These are phyloP conservation scores for Arthrinium phaeospermum DNA, from an alignment of 2,329 filamentous ascomycete genomes.

Conservation along the genomic window DNA sequence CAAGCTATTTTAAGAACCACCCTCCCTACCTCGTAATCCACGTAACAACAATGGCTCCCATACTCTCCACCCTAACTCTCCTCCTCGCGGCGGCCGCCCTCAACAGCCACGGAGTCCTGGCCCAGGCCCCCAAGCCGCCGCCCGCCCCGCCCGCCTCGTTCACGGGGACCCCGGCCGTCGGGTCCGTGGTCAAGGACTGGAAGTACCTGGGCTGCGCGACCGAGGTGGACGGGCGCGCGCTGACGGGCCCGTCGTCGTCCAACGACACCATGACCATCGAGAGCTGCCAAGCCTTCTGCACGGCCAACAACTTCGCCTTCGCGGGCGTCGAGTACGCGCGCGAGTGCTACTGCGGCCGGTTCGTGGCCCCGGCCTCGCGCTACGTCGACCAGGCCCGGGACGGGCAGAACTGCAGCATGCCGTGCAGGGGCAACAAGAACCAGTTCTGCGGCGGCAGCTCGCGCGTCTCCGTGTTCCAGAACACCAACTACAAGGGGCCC, in stretches of 20 bases:
- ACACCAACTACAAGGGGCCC: slow-evolving; percentile 25
- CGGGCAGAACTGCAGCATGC: slow-evolving; percentile 27
- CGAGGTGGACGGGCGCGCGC: slow-evolving; percentile 27
- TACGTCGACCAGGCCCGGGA: slow-evolving; percentile 7
- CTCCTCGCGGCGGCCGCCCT: neutral
- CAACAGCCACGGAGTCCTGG: neutral
- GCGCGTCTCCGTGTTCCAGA: slow-evolving; percentile 29
- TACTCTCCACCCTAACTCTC: neutral
- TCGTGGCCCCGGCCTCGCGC: slow-evolving; percentile 27
- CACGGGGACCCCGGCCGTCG: slow-evolving; percentile 17
- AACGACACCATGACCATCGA: slow-evolving; percentile 29
- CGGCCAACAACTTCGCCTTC: slow-evolving; percentile 26
- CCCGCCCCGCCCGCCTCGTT: neutral
- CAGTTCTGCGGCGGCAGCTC: slow-evolving; percentile 33
- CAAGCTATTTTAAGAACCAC: neutral
- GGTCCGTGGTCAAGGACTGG: slow-evolving; percentile 5
- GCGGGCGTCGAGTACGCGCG: slow-evolving; percentile 29
- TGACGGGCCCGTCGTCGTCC: slow-evolving; percentile 26
- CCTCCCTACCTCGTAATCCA: neutral
- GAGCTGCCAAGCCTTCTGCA: slow-evolving; percentile 28
- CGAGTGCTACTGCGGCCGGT: slow-evolving; percentile 30
- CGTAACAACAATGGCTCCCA: neutral
- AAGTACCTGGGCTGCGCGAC: slow-evolving; percentile 29
- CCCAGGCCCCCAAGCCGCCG: neutral
- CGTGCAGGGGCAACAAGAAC: slow-evolving; percentile 30